Conservation (phyloP, 345 rosid genomes). For the Euphorbia pulcherrima region DNA sequence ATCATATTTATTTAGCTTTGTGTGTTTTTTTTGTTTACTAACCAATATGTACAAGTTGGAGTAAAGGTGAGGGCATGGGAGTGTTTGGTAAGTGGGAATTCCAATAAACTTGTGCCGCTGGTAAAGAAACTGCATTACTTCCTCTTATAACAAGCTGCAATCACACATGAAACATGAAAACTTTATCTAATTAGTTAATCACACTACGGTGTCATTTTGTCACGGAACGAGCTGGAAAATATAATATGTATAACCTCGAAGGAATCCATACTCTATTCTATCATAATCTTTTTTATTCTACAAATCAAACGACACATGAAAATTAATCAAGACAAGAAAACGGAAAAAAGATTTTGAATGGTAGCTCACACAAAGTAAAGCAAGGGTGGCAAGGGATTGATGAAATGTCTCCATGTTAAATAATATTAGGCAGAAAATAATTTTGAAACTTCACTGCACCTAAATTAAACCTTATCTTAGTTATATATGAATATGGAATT, state of each 20-base stretch:
- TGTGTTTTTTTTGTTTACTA: no score
- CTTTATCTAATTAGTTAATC: background rate
- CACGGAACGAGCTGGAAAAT: no score
- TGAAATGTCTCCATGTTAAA: background rate
- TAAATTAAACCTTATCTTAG: no score
- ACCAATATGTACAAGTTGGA: background rate
- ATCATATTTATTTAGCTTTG: no score
- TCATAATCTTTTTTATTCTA: no score
- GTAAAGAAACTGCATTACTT: background rate
- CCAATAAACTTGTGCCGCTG: background rate
- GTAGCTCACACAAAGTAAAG: background rate
- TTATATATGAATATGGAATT: no score
- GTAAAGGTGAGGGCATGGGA: background rate
- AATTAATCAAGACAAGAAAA: background rate
- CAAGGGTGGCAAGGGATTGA: background rate
- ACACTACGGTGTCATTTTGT: no score
- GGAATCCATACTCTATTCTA: no score
- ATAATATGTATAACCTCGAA: no score
- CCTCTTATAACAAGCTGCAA: background rate
- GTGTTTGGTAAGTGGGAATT: background rate
- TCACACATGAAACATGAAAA: background rate
- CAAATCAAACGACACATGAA: no score
- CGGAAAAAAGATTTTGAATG: background rate
- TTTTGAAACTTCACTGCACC: no score
- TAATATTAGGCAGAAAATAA: no score